Conservation (phyloP, 2,329 filamentous ascomycete species). For the Aspergillus pseudoviridinutans region DNA sequence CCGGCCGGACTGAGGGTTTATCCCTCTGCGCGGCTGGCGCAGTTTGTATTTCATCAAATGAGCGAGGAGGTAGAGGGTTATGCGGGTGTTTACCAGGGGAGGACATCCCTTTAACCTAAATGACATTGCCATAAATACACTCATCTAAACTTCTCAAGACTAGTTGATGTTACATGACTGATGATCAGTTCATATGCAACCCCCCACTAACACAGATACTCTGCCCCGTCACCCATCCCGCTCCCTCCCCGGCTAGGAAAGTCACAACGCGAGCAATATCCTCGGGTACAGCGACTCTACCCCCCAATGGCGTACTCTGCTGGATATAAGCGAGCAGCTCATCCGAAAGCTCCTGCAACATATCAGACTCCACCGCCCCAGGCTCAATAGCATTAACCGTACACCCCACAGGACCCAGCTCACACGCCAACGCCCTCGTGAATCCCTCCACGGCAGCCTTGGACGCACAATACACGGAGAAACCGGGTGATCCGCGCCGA, state of each 20-base stretch:
- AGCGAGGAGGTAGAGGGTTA: conserved; percentile 35
- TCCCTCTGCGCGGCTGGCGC: conserved; percentile 35
- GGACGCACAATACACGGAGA: neutral
- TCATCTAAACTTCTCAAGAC: no score
- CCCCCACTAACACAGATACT: conserved; percentile 3
- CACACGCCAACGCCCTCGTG: conserved; percentile 2
- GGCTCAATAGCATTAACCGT: conserved; percentile 7
- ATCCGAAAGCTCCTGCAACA: neutral
- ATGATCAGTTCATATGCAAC: neutral
- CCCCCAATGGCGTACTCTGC: conserved; percentile 4
- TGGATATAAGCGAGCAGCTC: neutral
- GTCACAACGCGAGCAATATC: conserved; percentile 4
- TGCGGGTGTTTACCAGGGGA: conserved; percentile 35
- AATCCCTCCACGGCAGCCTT: conserved; percentile 7
- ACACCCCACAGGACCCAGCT: neutral
- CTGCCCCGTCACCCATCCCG: conserved; percentile 8
- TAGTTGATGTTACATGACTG: no score
- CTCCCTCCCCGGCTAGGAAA: conserved; percentile 1
- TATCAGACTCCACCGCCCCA: neutral
- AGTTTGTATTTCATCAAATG: conserved; percentile 41
- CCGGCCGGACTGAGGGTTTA: conserved; percentile 32
- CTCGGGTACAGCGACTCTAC: neutral
- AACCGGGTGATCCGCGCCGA: neutral
- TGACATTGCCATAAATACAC: no score
- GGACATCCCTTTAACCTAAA: neutral